Evolutionary conservation across 495 filamentous ascomycete genomes (phyloP).

Genomic region (Massariosphaeria phaeospora): DNA sequence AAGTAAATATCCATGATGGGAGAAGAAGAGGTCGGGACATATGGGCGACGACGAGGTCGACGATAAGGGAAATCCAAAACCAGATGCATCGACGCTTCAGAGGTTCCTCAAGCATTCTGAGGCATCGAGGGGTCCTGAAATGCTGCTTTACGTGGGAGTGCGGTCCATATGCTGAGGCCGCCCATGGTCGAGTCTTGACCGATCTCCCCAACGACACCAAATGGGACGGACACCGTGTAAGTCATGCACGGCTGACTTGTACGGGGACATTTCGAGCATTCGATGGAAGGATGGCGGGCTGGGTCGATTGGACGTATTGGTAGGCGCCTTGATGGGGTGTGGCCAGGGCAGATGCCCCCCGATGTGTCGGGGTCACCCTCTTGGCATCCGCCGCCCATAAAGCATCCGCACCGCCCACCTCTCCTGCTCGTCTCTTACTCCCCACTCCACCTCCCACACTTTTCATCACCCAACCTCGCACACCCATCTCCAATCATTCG

Average conservation of each 20-base stretch:
- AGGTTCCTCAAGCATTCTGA: neutral
- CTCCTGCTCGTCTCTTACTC: slow-evolving; percentile 22
- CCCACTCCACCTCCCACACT: slow-evolving; percentile 10
- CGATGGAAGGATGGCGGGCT: neutral
- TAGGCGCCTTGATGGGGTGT: neutral
- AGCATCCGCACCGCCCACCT: slow-evolving; percentile 15
- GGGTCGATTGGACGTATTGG: neutral
- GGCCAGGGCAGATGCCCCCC: slow-evolving; percentile 3
- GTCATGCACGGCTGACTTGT: slow-evolving; percentile 7
- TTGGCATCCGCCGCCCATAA: slow-evolving; percentile 19
- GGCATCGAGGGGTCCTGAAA: neutral
- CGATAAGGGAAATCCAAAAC: slow-evolving; percentile 3
- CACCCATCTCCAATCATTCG: slow-evolving; percentile 17
- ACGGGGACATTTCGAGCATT: neutral
- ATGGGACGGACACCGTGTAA: slow-evolving; percentile 1
- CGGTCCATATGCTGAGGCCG: slow-evolving; percentile 12
- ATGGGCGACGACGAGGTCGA: neutral
- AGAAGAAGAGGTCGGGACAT: neutral
- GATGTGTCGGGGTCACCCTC: slow-evolving; percentile 4
- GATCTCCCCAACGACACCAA: too few relatives aligned
- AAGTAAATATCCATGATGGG: neutral
- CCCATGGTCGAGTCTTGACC: slow-evolving; percentile 4
- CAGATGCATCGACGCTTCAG: slow-evolving; percentile 3
- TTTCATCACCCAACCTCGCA: slow-evolving; percentile 16
- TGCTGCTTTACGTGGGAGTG: neutral